phyloP scores from a whole-genome alignment of 495 filamentous ascomycete species.

The Podospora appendiculata region DNA sequence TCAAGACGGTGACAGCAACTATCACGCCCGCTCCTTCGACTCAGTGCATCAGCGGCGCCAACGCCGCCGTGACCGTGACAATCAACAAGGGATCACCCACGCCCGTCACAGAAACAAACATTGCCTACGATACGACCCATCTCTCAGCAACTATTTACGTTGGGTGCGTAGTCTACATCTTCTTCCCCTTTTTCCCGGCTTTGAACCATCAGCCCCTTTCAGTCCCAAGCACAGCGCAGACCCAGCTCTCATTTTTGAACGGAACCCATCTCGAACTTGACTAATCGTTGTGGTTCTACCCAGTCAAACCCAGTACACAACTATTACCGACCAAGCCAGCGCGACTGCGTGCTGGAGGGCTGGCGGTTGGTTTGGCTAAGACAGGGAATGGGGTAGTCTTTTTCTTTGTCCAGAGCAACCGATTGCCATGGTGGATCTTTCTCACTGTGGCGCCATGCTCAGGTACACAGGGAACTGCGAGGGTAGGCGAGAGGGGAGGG shows the following conservation, averaged over 20 bases:
- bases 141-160: constrained; percentile 29
- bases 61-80: constrained; percentile 25
- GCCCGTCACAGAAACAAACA: constrained; percentile 28
- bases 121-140: constrained; percentile 31
- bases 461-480: too few relatives aligned
- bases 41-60: constrained; percentile 20
- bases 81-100: constrained; percentile 19
- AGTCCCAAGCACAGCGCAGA: too few relatives aligned
- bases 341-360: constrained; percentile 30
- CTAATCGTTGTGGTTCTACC: not conserved
- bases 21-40: constrained; percentile 34
- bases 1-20: constrained; percentile 30
- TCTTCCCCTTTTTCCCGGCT: not conserved
- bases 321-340: constrained; percentile 25
- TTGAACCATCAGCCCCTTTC: not conserved
- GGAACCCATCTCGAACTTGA: not conserved
- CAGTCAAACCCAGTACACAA: constrained; percentile 28
- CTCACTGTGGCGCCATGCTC: too few relatives aligned
- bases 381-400: too few relatives aligned
- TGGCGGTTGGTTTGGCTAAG: constrained; percentile 28
- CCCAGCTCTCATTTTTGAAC: too few relatives aligned
- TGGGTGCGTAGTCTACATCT: constrained; percentile 18
- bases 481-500: too few relatives aligned
- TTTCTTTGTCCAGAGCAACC: too few relatives aligned
- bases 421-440: too few relatives aligned